Base-by-base conservation (phyloP, 2,329 filamentous ascomycete species). In the Aspergillus sojae region DNA sequence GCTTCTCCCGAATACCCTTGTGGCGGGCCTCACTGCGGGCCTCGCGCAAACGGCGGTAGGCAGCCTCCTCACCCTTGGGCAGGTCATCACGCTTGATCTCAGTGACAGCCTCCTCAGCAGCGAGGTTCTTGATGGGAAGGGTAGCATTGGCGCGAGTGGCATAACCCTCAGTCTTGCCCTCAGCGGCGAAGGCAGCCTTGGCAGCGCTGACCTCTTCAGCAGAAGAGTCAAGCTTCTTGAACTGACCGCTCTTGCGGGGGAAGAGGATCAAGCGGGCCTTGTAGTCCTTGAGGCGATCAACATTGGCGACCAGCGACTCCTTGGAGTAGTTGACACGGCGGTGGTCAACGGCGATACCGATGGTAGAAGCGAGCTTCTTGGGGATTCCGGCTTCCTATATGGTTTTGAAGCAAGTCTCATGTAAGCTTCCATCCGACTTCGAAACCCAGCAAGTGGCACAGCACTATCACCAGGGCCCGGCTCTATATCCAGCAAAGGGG, bases 281-380 rank as follows among this genome's bases (percentile, higher is more conserved):
- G 93, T 97, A 99, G 81, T 93, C 93, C 89, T 97, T 94, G 80
- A 99, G 93, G 80, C 95, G 95, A 83, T 91, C 91, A 77, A 99
- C 94, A 85, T 99, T 99, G 87, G 88, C 87, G 82, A 92, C 88
- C 77, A 98, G 90, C 72, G 91, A 91, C 89, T 98, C 95, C 86
- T 96, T 92, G 79, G 91, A 95, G 79, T 96, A 91, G 89, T 98
- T 99, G 86, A 92, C 89, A 83, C 95, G 94, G 86, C 95, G 94
- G 83, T 89, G 87, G 84, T 99, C 95, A 85, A 99, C 94, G 73
- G 93, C 83, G 84, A 99, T 98, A 83, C 95, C 95, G 85, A 99
- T 92, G 82, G 95, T 98, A 78, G 91, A 89, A 75, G 95, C 95
- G 76, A 96, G 88, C 83, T 93, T 94, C 85, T 92, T 92, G 85